Evolutionary conservation across 1,284 basidiomycete genomes (phyloP), one percentile per base, ranked within the genome.

Genomic region (Melampsora larici-populina): DNA sequence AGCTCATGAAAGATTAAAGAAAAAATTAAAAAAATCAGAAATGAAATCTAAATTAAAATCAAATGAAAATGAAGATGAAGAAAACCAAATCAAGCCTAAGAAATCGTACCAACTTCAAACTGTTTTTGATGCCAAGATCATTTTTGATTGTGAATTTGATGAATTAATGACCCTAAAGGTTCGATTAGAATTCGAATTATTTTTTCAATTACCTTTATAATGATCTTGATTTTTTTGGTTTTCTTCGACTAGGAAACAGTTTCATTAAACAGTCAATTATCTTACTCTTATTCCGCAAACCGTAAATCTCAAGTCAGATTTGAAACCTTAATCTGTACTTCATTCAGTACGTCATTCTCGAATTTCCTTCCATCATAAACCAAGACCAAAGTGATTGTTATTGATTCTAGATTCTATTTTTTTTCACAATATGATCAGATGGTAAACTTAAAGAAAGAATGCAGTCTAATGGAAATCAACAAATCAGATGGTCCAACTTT

Each of bases 101-200:
- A 67, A 40, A 46, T 43, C n/a, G 24, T 43, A 67, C 2, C 26
- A 51, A 26, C 7, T n/a, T 4, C 31, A 21, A 7, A 2, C 24
- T 15, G 40, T 76, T 33, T 94, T 93, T 82, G 87, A 87, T 21
- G 92, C 92, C 11, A 88, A 88, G 48, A 87, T 99, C 1, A 89
- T 97, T 26, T 85, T 99, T 36, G 97, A 99, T 85, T 87, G 97
- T 8, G 93, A 90, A 1, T 99, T 99, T 83, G 97, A 99, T 84
- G 89, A 94, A 66, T 87, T 91, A 84, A 99, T 99, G 97, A 89
- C 86, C 67, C 93, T 94, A 75, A 94, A 94, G 86, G 95, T 94
- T 83, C 81, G 90, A 85, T 0, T 29, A n/a, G n/a, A n/a, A n/a
- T n/a, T n/a, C n/a, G n/a, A n/a, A n/a, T n/a, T n/a, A n/a, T n/a